Evolutionary conservation across 2,329 filamentous ascomycete genomes (phyloP).

Genomic region (Seiridium unicorne): DNA sequence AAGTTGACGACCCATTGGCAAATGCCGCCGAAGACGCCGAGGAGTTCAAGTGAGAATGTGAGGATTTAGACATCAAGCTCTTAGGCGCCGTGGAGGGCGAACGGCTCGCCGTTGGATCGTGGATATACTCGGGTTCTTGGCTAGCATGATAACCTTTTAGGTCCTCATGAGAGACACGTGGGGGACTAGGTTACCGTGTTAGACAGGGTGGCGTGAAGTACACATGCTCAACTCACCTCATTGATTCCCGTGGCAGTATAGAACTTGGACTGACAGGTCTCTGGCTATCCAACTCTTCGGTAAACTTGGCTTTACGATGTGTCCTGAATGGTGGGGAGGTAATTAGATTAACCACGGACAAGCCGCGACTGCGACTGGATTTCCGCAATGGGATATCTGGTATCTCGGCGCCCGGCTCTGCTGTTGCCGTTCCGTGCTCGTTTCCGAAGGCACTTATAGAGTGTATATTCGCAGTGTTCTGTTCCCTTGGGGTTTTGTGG

Average conservation of each 20-base stretch:
- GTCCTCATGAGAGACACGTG: neutral
- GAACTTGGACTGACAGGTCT: neutral
- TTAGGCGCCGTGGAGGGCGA: conserved; percentile 22
- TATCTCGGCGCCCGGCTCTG: conserved; percentile 5
- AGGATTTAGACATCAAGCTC: conserved; percentile 25
- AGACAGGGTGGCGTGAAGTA: neutral
- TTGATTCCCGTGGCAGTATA: neutral
- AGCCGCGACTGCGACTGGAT: neutral
- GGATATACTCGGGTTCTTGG: conserved; percentile 14
- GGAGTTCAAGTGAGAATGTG: conserved; percentile 24
- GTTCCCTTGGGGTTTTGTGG: neutral
- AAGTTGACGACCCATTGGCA: conserved; percentile 5
- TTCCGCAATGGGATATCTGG: conserved; percentile 11
- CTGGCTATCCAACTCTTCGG: conserved; percentile 2
- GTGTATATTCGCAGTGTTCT: conserved; percentile 7
- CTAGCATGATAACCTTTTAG: neutral
- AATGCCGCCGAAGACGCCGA: conserved; percentile 23
- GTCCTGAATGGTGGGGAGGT: conserved; percentile 5
- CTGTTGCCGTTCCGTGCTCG: neutral
- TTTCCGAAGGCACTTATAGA: conserved; percentile 8
- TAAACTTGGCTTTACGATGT: conserved; percentile 5
- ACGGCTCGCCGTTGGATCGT: conserved; percentile 13
- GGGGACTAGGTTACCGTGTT: neutral
- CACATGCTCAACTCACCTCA: conserved; percentile 1
- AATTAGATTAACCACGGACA: conserved; percentile 3